A percentile compares a stretch with the other conserved stretches of the same genome.
Conservation (phyloP, 805 yeast species). For the Metschnikowia lochheadii region DNA sequence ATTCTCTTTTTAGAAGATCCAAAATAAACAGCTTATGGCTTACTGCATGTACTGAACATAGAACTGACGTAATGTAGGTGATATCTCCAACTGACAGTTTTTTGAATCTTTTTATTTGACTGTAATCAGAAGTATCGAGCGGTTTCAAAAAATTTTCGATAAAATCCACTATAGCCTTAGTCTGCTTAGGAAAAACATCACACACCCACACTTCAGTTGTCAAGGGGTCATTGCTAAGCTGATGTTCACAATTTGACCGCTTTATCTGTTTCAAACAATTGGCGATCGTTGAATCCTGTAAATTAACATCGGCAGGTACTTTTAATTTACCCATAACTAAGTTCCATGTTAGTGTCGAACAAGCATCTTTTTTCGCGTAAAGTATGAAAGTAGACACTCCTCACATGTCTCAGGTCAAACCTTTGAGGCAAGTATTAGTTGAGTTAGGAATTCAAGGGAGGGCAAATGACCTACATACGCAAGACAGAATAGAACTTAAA, state of each 20-base stretch:
- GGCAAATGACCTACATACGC: neutral
- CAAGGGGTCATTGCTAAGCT: constrained; percentile 18
- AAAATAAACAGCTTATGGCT: constrained; percentile 20
- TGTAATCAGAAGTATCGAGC: constrained; percentile 23
- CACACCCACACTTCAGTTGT: constrained; percentile 47
- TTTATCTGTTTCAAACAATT: constrained; percentile 45
- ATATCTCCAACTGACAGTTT: constrained; percentile 21
- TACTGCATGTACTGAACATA: constrained; percentile 43
- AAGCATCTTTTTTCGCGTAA: neutral
- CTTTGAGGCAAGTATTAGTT: neutral
- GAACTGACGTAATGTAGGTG: constrained; percentile 32
- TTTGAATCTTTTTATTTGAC: constrained; percentile 54
- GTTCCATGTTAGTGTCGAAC: neutral
- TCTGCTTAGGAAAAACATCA: constrained; percentile 36
- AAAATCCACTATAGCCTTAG: constrained; percentile 24
- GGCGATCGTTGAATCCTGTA: constrained; percentile 41
- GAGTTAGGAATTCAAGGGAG: neutral
- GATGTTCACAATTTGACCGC: constrained; percentile 18
- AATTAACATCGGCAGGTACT: constrained; percentile 36
- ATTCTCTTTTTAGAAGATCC: constrained; percentile 17
- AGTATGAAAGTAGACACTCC: neutral
- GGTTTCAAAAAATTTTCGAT: constrained; percentile 26
- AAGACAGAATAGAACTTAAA: neutral
- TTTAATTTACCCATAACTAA: constrained; percentile 14
- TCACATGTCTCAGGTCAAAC: neutral